phyloP scores from a whole-genome alignment of 441 rosid species.

The Geranium incanum region DNA sequence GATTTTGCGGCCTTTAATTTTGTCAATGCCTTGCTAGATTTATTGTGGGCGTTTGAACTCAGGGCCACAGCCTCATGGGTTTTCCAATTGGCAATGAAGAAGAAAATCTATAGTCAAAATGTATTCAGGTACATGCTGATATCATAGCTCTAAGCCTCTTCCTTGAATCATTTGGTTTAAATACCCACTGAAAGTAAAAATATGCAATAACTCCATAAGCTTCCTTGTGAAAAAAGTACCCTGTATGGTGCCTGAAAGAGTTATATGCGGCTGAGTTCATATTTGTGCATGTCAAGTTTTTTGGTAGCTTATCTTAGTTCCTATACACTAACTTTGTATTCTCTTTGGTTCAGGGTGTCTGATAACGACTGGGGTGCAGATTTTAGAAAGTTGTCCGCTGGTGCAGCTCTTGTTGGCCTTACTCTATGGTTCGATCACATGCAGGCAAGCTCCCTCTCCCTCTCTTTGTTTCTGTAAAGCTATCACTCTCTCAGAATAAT shows the following conservation, averaged over 20 bases:
- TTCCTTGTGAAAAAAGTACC: not conserved
- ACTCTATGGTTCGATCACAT: slow-evolving; percentile 92
- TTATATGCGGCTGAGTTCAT: not conserved
- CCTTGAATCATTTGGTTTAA: not conserved
- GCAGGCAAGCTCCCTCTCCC: slow-evolving; percentile 57
- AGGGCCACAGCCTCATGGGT: slow-evolving; percentile 93
- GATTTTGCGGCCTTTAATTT: slow-evolving; percentile 87
- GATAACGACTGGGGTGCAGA: slow-evolving; percentile 98
- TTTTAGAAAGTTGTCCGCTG: slow-evolving; percentile 84
- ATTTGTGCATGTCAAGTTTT: not conserved
- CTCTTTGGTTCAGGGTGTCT: slow-evolving; percentile 62
- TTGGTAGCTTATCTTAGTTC: slow-evolving; percentile 5
- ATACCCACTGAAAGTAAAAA: not conserved
- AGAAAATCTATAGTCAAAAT: slow-evolving; percentile 55
- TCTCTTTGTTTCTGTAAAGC: not conserved
- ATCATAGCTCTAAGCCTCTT: not conserved
- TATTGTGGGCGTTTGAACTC: slow-evolving; percentile 89
- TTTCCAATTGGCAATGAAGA: slow-evolving; percentile 73
- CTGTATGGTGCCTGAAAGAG: not conserved
- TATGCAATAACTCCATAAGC: not conserved
- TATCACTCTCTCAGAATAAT: not conserved
- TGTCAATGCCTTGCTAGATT: slow-evolving; percentile 76
- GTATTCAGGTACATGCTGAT: slow-evolving; percentile 59
- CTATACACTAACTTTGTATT: slow-evolving; percentile 16
- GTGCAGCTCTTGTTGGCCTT: slow-evolving; percentile 91